phyloP scores from a whole-genome alignment of 2,329 filamentous ascomycete genomes.

The Diaporthe longicolla region DNA sequence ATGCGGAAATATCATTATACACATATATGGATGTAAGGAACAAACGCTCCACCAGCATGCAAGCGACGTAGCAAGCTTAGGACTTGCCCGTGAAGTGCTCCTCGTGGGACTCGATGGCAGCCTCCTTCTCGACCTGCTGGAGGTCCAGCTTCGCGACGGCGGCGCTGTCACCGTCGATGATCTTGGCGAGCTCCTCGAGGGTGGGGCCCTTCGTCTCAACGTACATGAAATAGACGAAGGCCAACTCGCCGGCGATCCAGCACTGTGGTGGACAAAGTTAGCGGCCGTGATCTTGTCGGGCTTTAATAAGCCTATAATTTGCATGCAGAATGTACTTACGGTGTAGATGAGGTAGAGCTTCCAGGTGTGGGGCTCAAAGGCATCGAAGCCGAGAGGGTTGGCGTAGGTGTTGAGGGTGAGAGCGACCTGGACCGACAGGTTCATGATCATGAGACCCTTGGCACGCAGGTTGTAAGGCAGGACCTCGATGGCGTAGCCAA shows the following conservation, averaged over 20 bases:
- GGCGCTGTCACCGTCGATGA: slow-evolving; percentile 75
- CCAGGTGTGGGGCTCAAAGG: slow-evolving; percentile 61
- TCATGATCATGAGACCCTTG: slow-evolving; percentile 70
- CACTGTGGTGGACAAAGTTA: slow-evolving; percentile 47
- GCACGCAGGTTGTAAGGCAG: slow-evolving; percentile 64
- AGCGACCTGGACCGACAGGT: slow-evolving; percentile 68
- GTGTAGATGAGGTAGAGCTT: slow-evolving; percentile 71
- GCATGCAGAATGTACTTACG: slow-evolving; percentile 50
- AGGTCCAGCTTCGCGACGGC: slow-evolving; percentile 62
- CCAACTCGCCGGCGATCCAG: slow-evolving; percentile 69
- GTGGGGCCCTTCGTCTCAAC: slow-evolving; percentile 75
- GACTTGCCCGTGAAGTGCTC: slow-evolving; percentile 37
- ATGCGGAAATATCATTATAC: slow-evolving; percentile 16
- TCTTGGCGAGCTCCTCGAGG: slow-evolving; percentile 76
- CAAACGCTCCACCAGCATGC: not conserved
- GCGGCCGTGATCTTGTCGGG: not conserved
- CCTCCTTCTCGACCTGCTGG: slow-evolving; percentile 61
- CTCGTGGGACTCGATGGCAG: slow-evolving; percentile 44
- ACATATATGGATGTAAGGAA: not conserved
- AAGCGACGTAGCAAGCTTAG: not conserved
- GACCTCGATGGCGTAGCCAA: slow-evolving; percentile 67
- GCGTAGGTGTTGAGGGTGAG: slow-evolving; percentile 68
- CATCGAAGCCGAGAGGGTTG: slow-evolving; percentile 68
- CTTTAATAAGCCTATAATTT: not conserved
- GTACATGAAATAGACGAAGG: slow-evolving; percentile 69